Evolutionary conservation across 2,329 filamentous ascomycete species (phyloP), one percentile per base, ranked within the genome.

Genomic region (Rhynchosporium graminicola): DNA sequence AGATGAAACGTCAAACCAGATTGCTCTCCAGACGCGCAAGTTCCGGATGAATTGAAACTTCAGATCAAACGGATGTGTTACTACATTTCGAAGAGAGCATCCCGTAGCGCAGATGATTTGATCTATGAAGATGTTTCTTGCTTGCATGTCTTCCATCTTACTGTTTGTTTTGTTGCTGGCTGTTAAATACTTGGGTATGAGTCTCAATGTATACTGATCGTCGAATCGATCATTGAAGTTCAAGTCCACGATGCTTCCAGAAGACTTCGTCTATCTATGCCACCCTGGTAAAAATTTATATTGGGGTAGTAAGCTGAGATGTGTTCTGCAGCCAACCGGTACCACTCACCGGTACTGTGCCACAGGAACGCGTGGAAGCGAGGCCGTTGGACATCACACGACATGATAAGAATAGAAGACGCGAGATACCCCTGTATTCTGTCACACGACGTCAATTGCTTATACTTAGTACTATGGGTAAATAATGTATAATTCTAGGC

Each of bases 1-100:
- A 46, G 54, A 57, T 28, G 54, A 36, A 46, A 8, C 13, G 45
- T 57, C 54, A 33, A 57, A 57, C 33, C 20, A 54, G 33, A n/a
- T 3, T 42, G 33, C 51, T 40, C 51, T 29, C 36, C 51, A 54
- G 36, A 42, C 36, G 51, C 20, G 51, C 4, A 20, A 54, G 15
- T 54, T 42, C 33, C 51, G 51, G 51, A 36, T 54, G 29, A 42
- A 40, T 40, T 40, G 33, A 54, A 54, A 42, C 36, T 15, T 54
- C 9, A 54, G 51, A 54, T 54, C 33, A 40, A 54, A 54, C 36
- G 12, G 51, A 36, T 40, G 10, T 4, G 51, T 42, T 54, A 36
- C 51, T 54, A 33, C 51, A 54, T 13, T 28, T 50, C 12, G 29
- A 3, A 36, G 51, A 33, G 36, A 42, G 36, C 51, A 28, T 54